Conservation (phyloP, 345 rosid genomes). For the Moricandia arvensis region DNA sequence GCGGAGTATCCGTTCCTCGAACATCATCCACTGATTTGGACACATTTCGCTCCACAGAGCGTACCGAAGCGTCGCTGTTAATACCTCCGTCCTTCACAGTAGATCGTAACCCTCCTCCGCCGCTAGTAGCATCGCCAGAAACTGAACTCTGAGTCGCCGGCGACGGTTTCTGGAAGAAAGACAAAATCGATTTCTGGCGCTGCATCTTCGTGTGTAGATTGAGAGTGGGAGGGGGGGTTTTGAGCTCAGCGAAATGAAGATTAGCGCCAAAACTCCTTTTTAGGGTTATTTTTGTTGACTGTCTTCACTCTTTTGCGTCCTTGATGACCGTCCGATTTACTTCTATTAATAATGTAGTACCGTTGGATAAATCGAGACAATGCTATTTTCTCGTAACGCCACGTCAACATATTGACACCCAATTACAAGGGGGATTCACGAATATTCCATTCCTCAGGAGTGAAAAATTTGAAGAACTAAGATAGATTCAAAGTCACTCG, state of each 20-base stretch:
- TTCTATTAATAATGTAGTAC: slow-evolving; percentile 1
- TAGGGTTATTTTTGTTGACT: slow-evolving; percentile 1
- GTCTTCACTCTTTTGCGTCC: background rate
- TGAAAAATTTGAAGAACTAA: too few species aligned
- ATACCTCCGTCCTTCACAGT: slow-evolving; percentile 30
- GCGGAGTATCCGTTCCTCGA: slow-evolving; percentile 79
- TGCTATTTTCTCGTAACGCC: background rate
- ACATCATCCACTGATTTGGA: slow-evolving; percentile 47
- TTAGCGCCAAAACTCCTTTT: slow-evolving; percentile 47
- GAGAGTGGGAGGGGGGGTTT: background rate
- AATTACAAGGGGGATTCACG: background rate
- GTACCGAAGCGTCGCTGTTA: slow-evolving; percentile 5
- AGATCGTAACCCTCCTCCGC: slow-evolving; percentile 28
- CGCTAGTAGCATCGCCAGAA: slow-evolving; percentile 15
- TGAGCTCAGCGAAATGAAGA: background rate
- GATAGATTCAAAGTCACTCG: too few species aligned
- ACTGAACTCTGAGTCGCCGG: slow-evolving; percentile 40
- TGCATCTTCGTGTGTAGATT: slow-evolving; percentile 50
- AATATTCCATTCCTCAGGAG: too few species aligned
- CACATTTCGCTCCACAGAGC: slow-evolving; percentile 14
- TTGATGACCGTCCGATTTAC: slow-evolving; percentile 22
- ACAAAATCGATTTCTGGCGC: slow-evolving; percentile 73
- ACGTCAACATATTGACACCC: slow-evolving; percentile 8
- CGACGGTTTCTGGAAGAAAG: slow-evolving; percentile 66
- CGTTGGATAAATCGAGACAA: too few species aligned